Conservation (phyloP, 2,329 filamentous ascomycete species). For the Emergomyces orientalis region DNA sequence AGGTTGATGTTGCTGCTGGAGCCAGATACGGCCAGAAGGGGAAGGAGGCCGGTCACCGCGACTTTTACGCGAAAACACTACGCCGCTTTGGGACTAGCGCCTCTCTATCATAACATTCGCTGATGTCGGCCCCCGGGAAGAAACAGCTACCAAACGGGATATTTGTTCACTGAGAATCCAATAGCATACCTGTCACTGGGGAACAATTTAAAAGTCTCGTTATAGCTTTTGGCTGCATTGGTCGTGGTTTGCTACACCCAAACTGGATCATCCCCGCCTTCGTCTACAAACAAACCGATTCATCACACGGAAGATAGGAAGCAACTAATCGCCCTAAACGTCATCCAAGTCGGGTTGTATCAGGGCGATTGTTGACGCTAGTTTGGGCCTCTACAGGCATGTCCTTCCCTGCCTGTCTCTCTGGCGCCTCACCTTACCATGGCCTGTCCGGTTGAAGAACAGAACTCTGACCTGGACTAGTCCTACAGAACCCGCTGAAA, state of each 20-base stretch:
- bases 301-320: neutral
- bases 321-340: neutral
- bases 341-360: neutral
- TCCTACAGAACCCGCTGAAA: neutral
- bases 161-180: too few species aligned
- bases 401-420: neutral
- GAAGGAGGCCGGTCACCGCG: conserved; percentile 1
- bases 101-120: too few species aligned
- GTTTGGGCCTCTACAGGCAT: too few species aligned
- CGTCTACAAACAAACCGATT: neutral
- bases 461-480: neutral
- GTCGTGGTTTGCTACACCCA: neutral
- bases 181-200: too few species aligned
- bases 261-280: neutral
- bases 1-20: neutral
- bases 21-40: neutral
- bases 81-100: conserved; percentile 3
- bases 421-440: neutral
- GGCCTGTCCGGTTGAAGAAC: neutral
- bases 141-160: too few species aligned
- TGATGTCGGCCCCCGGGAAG: too few species aligned
- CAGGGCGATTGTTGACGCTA: too few species aligned
- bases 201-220: too few species aligned
- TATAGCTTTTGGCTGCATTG: neutral
- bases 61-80: conserved; percentile 8